These are phyloP conservation scores for Byssochlamys sp. DNA, from an alignment of 2,329 filamentous ascomycete species.

Conservation along the genomic window DNA sequence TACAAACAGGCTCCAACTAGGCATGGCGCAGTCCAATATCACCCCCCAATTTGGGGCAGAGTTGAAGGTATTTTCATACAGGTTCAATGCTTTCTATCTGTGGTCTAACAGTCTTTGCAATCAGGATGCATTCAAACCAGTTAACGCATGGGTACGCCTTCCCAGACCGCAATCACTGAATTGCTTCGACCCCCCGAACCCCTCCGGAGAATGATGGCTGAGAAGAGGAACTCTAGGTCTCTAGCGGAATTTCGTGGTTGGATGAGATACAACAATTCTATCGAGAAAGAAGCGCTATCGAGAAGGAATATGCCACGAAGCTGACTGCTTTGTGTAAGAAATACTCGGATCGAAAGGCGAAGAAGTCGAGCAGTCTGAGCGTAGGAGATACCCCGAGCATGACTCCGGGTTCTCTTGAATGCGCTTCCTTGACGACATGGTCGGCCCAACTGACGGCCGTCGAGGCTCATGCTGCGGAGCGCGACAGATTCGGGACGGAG, in stretches of 20 bases:
- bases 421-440: conserved; percentile 94
- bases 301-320: conserved; percentile 92
- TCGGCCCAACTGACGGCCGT: conserved; percentile 83
- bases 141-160: conserved; percentile 68
- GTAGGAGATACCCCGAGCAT: conserved; percentile 87
- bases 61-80: conserved; percentile 60
- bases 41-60: conserved; percentile 84
- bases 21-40: conserved; percentile 73
- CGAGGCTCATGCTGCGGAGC: conserved; percentile 77
- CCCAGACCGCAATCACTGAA: background rate
- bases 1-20: conserved; percentile 9
- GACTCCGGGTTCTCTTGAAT: conserved; percentile 91
- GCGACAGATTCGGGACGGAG: conserved; percentile 73
- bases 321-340: conserved; percentile 82
- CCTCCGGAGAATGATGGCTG: conserved; percentile 2
- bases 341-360: conserved; percentile 93
- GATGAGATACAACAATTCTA: conserved; percentile 97
- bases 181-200: background rate
- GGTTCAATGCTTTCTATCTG: background rate
- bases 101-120: conserved; percentile 9
- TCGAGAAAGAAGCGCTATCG: conserved; percentile 82
- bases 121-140: conserved; percentile 91
- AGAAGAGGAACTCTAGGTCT: conserved; percentile 43
- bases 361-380: conserved; percentile 75
- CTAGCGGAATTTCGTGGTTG: conserved; percentile 82